Conservation (phyloP, 768 basidiomycete genomes). For the Mycena maculata region DNA sequence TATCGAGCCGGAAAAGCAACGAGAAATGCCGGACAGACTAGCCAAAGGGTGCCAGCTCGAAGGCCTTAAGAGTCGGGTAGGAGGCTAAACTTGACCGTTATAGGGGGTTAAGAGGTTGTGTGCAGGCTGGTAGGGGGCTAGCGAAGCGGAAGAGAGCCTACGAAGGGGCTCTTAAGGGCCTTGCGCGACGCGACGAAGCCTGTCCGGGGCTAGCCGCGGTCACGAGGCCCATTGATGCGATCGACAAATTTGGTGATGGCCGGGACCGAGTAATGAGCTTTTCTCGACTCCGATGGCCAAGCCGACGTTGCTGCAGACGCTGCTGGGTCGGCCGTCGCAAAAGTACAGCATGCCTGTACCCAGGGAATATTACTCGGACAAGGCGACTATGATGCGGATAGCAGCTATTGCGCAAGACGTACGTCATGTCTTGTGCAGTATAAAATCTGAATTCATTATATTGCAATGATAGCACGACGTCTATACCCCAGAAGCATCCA, state of each 20-base stretch:
- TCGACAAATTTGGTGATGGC: too few relatives aligned
- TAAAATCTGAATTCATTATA: background rate
- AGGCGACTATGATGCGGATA: slow-evolving; percentile 62
- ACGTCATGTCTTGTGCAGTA: slow-evolving; percentile 30
- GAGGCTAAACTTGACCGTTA: too few relatives aligned
- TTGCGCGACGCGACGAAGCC: background rate
- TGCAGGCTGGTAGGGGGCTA: background rate
- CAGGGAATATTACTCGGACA: slow-evolving; percentile 64
- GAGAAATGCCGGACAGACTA: too few relatives aligned
- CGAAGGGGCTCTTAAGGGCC: background rate
- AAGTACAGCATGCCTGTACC: slow-evolving; percentile 60
- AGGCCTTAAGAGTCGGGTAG: too few relatives aligned
- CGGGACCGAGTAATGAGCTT: too few relatives aligned
- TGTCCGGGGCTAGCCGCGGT: background rate
- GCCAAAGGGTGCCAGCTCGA: too few relatives aligned
- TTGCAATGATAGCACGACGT: slow-evolving; percentile 32
- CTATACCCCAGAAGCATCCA: slow-evolving; percentile 34
- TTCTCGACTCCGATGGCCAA: slow-evolving; percentile 68
- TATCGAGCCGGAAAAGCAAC: too few relatives aligned
- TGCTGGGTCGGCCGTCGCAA: slow-evolving; percentile 75
- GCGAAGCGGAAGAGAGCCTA: too few relatives aligned
- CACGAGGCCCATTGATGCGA: background rate
- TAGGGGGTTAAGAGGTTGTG: background rate
- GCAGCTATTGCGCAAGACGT: slow-evolving; percentile 47
- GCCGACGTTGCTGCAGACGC: slow-evolving; percentile 68